Evolutionary conservation across 768 basidiomycete genomes (phyloP).

Genomic region (Pleurotus pulmonarius): DNA sequence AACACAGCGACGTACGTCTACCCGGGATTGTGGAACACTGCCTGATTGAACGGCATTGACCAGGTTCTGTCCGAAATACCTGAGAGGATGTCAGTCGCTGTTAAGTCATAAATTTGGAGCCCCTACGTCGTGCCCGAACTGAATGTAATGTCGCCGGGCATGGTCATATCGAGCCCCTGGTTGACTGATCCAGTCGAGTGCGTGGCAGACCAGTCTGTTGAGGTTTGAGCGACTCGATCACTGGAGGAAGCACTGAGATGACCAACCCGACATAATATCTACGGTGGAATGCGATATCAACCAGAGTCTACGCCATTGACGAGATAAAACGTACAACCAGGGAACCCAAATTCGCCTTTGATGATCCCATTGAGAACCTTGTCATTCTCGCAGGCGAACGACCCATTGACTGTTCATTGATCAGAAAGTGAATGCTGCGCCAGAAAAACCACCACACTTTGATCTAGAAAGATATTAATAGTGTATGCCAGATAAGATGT

Average conservation of each 20-base stretch:
- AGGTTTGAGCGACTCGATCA: background rate
- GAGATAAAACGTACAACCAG: constrained; percentile 45
- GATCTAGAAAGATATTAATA: constrained; percentile 20
- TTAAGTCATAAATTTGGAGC: background rate
- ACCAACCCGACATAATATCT: constrained; percentile 46
- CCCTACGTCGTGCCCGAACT: constrained; percentile 35
- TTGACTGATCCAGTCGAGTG: constrained; percentile 55
- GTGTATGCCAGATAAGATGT: background rate
- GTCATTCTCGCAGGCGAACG: constrained; percentile 63
- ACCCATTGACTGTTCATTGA: constrained; percentile 39
- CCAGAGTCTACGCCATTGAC: background rate
- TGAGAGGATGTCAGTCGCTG: background rate
- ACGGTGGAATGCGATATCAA: background rate
- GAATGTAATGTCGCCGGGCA: constrained; percentile 56
- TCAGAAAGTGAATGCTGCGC: background rate
- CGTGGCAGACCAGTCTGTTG: constrained; percentile 63
- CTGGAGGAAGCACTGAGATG: background rate
- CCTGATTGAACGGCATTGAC: constrained; percentile 57
- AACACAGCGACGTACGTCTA: constrained; percentile 40
- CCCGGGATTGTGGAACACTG: constrained; percentile 50
- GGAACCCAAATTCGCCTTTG: constrained; percentile 65
- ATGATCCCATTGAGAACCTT: constrained; percentile 56
- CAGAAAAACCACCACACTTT: constrained; percentile 19
- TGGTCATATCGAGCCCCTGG: constrained; percentile 67
- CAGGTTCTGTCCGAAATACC: constrained; percentile 62